Evolutionary conservation across 257 asterid species (phyloP).

Genomic region (Nicotiana sylvestris): DNA sequence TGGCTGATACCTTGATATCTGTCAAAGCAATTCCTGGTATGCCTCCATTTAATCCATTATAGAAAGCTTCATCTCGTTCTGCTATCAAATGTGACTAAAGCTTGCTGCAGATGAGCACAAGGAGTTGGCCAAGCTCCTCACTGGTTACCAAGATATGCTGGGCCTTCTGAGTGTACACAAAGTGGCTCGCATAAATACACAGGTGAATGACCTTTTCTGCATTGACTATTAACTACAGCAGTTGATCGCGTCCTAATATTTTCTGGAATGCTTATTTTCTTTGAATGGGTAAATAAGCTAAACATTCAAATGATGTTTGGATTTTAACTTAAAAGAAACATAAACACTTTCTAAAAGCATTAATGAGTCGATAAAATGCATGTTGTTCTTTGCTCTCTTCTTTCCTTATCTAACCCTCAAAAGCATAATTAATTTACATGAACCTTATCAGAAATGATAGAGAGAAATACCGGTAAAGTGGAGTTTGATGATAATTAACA

Average conservation of each 20-base stretch:
- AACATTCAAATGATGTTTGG: not conserved
- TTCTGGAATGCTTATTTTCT: not conserved
- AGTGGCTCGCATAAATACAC: conserved; percentile 86
- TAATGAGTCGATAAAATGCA: not conserved
- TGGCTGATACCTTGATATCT: conserved; percentile 85
- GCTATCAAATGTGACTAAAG: conserved; percentile 9
- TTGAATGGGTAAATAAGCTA: not conserved
- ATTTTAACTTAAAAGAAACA: not conserved
- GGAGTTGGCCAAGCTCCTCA: conserved; percentile 89
- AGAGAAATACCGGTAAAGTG: not conserved
- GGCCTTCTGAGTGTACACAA: conserved; percentile 90
- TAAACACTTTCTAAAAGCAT: not conserved
- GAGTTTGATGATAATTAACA: not conserved
- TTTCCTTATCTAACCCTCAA: not conserved
- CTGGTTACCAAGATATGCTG: conserved; percentile 94
- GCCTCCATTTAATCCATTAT: not conserved
- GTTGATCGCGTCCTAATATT: not conserved
- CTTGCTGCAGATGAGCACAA: conserved; percentile 79
- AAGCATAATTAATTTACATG: not conserved
- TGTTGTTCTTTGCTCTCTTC: not conserved
- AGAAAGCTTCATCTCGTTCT: not conserved
- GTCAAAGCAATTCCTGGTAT: conserved; percentile 89
- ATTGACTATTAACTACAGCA: not conserved
- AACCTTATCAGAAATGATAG: not conserved
- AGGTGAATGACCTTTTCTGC: conserved; percentile 35